Base-by-base conservation (phyloP, 257 asterid species). In the Fraxinus quadrangulata region DNA sequence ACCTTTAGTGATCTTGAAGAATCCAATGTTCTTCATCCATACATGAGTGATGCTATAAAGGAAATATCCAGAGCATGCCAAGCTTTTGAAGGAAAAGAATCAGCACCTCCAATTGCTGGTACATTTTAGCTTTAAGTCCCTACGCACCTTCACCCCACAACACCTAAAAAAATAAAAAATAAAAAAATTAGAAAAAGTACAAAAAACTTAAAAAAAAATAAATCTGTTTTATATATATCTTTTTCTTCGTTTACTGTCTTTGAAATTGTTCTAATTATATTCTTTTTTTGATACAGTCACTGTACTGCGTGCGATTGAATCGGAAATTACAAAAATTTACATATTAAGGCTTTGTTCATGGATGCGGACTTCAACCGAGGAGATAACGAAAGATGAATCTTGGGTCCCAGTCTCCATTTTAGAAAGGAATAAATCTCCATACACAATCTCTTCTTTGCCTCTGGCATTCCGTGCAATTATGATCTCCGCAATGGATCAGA, bases 391-490 rank as follows among this genome's bases (percentile, higher is more conserved):
- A 80, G 92, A 90, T 71, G 99, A 95, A 84, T 78, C 97, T 71
- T 95, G 98, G 98, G 81, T 95, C 33, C 94, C 97, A 3, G 97
- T 95, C 75, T 95, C 99, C 71, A 83, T 91, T 83, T 84, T 95
- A 84, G 98, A 95, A 83, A 93, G 98, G 87, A 95, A 95, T 84
- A 91, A 92, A 84, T 95, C 99, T 23, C 96, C 97, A 6, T 95
- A 93, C 83, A 78, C 97, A 68, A 95, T 95, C 79, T 95, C 99
- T 54, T 91, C 92, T 28, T 81, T 90, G 89, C 99, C 99, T 81
- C 86, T 95, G 83, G 93, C 89, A 67, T 95, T 93, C 86, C 97
- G 96, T 70, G 85, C 97, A 68, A 78, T 93, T 77, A 86, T 93
- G 90, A 82, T 83, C 75, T 87, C 94, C 26, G 97, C 94, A 78